Evolutionary conservation across 2,329 filamentous ascomycete genomes (phyloP).

Genomic region (Trichoderma lentiforme): DNA sequence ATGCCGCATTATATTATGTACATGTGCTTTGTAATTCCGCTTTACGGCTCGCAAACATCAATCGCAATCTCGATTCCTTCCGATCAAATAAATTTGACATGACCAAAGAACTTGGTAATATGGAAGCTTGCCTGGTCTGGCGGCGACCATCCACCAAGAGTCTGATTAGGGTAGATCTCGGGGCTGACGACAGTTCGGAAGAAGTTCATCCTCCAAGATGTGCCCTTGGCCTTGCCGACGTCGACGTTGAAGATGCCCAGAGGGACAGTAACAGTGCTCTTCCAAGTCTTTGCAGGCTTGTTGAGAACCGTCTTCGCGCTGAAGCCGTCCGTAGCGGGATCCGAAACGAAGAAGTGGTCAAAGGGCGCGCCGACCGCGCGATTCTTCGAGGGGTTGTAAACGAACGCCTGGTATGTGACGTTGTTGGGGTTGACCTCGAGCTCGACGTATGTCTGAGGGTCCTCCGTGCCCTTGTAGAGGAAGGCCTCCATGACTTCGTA

Average conservation of each 20-base stretch:
- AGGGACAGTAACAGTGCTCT: constrained; percentile 41
- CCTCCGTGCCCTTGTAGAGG: constrained; percentile 42
- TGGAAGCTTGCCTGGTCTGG: constrained; percentile 47
- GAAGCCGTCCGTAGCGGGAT: constrained; percentile 42
- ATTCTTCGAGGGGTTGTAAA: constrained; percentile 49
- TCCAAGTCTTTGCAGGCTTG: constrained; percentile 36
- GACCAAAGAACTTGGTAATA: constrained; percentile 45
- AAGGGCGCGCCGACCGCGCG: constrained; percentile 41
- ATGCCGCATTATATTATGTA: neutral
- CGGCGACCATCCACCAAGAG: constrained; percentile 44
- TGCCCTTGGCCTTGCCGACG: constrained; percentile 39
- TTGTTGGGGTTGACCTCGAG: constrained; percentile 50
- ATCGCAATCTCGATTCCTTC: too few relatives aligned
- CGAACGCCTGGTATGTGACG: constrained; percentile 48
- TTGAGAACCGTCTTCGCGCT: constrained; percentile 39
- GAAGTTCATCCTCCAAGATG: constrained; percentile 52
- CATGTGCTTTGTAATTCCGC: neutral
- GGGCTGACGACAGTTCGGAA: constrained; percentile 45
- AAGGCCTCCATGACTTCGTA: constrained; percentile 53
- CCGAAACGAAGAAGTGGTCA: constrained; percentile 41
- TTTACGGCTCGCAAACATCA: neutral
- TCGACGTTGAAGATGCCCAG: constrained; percentile 51
- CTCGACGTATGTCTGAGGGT: constrained; percentile 49
- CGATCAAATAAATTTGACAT: constrained; percentile 36
- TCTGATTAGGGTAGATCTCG: constrained; percentile 42